A percentile compares a stretch with the other conserved stretches of the same genome.
These are phyloP conservation scores for Penicillium sclerotiorum DNA, from an alignment of 2,329 filamentous ascomycete species.

Conservation along the genomic window DNA sequence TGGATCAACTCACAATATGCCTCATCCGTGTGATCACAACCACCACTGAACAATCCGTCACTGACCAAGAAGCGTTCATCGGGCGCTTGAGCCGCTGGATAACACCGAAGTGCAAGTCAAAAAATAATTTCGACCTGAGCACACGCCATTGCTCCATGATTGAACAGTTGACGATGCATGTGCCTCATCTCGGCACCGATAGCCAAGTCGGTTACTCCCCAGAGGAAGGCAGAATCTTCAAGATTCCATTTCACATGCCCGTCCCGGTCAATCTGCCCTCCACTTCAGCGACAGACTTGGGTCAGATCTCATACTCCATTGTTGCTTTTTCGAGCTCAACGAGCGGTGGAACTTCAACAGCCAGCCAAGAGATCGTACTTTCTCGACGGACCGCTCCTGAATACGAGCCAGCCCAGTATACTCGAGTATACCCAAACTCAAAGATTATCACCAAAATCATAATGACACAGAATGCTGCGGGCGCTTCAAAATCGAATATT, in stretches of 20 bases:
- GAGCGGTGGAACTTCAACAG: background rate
- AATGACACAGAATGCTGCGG: background rate
- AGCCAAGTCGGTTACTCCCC: background rate
- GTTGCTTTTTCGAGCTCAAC: background rate
- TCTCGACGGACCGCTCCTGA: background rate
- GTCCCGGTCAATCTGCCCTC: background rate
- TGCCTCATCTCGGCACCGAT: background rate
- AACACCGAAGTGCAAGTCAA: background rate
- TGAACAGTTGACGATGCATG: background rate
- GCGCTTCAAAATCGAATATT: background rate
- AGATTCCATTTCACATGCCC: conserved; percentile 4
- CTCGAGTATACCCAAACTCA: background rate
- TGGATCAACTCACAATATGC: background rate
- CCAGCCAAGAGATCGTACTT: background rate
- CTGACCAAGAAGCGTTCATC: background rate
- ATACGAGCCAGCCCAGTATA: background rate
- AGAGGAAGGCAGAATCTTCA: background rate
- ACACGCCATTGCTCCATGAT: background rate
- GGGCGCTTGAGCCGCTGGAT: background rate
- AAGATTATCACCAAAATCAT: conserved; percentile 2
- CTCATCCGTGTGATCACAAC: background rate
- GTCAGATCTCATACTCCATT: background rate
- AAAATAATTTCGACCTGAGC: background rate
- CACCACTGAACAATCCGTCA: background rate
- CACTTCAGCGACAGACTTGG: background rate